Evolutionary conservation across 2,329 filamentous ascomycete species (phyloP), one percentile per base, ranked within the genome.

Genomic region (Alternaria rosae): DNA sequence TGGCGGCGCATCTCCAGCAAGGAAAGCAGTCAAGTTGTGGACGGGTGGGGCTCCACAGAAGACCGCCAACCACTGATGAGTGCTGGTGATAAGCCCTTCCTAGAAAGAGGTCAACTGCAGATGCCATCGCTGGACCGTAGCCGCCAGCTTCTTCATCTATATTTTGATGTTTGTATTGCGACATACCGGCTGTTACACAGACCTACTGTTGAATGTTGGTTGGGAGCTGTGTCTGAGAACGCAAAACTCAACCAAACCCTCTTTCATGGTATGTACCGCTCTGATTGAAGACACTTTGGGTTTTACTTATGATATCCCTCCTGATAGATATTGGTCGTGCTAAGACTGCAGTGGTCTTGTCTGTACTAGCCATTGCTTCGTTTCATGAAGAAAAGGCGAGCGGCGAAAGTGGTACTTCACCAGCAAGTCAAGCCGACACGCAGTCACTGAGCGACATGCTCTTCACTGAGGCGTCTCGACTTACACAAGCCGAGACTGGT

Each of bases 1-100:
- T 82, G 91, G 89, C 76, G 90, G 83, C 79, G 90, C 83, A 57
- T 92, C 70, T 65, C 89, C 82, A 47, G 89, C 83, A 42, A 89
- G 83, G 53, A 88, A 83, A 81, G 80, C 42, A 76, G 66, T 17
- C 77, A 75, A 0, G 26, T 70, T 30, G 32, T 67, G 25, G 59
- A 52, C 12, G 68, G 70, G 21, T 8, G 64, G 6, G 69, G 57
- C 7, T 51, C 53, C 6, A 48, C 25, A 5, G 71, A 69, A 30
- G 79, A 80, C 23, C 79, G 81, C 26, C 84, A 86, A 17, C 78
- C 80, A 0, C 76, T 86, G 1, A 82, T 82, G 58, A 79, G 81
- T 61, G 85, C 85, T 23, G 85, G 85, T 0, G 85, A 87, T 64
- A 83, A 81, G 21, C 85, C 84, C 2, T 82, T 86, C 42, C 76